phyloP scores from a whole-genome alignment of 495 filamentous ascomycete genomes.

The Penicillium paxilli region DNA sequence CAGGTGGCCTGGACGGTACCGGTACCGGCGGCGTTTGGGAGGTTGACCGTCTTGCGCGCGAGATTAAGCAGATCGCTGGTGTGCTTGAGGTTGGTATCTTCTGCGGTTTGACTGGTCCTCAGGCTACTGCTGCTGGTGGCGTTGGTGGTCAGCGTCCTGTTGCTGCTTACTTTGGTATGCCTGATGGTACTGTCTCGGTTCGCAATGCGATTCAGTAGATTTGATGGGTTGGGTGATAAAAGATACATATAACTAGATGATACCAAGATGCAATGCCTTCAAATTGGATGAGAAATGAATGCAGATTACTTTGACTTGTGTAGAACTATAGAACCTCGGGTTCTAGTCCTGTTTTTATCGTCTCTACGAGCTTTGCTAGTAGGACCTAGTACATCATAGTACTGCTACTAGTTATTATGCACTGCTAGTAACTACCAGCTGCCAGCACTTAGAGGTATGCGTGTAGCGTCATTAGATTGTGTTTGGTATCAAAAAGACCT shows the following conservation, averaged over 20 bases:
- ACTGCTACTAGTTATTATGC: no score
- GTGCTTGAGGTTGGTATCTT: constrained; percentile 94
- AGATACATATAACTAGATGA: constrained; percentile 25
- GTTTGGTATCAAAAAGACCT: constrained; percentile 17
- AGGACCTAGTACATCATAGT: no score
- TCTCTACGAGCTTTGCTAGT: no score
- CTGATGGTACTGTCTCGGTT: constrained; percentile 66
- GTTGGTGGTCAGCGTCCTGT: constrained; percentile 85
- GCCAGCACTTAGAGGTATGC: neutral
- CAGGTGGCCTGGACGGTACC: constrained; percentile 43
- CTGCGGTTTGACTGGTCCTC: constrained; percentile 69
- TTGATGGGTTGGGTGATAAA: constrained; percentile 5
- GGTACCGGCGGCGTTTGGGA: constrained; percentile 68
- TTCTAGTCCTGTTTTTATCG: no score
- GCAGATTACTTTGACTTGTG: no score
- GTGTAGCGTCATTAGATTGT: constrained; percentile 18
- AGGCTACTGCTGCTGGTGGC: constrained; percentile 58
- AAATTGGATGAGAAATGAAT: neutral
- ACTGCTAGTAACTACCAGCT: no score
- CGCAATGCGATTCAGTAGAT: constrained; percentile 38
- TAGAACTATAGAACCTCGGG: no score
- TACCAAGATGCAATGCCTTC: constrained; percentile 19
- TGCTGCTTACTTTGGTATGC: constrained; percentile 92
- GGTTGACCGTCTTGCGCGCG: constrained; percentile 66
- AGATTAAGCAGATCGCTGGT: constrained; percentile 80